Percentiles rank a stretch among this genome's conserved stretches.
phyloP scores from a whole-genome alignment of 2,329 filamentous ascomycete species.

The Boeremia exigua region DNA sequence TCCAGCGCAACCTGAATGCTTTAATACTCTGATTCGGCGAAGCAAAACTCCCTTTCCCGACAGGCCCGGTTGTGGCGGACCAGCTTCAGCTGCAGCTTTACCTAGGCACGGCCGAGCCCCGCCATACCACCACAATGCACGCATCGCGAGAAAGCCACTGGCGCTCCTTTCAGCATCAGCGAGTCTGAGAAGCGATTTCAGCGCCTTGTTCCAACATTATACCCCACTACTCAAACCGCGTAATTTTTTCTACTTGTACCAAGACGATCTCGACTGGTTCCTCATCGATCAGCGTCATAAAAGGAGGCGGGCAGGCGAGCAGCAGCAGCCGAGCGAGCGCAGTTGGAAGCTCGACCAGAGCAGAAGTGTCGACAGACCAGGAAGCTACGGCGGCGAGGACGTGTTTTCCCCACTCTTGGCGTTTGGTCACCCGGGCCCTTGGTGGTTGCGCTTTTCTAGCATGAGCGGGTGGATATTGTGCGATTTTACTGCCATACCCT shows the following conservation, averaged over 20 bases:
- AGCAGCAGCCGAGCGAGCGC: background rate
- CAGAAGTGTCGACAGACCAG: constrained; percentile 2
- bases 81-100: background rate
- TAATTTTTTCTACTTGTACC: constrained; percentile 29
- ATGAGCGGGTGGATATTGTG: constrained; percentile 18
- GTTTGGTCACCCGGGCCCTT: background rate
- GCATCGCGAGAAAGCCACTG: background rate
- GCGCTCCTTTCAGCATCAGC: constrained; percentile 1
- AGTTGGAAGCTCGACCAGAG: background rate
- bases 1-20: constrained; percentile 59
- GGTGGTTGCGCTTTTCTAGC: constrained; percentile 13
- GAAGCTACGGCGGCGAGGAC: background rate
- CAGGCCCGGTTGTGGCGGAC: background rate
- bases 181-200: background rate
- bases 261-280: constrained; percentile 32
- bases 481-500: background rate
- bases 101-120: background rate
- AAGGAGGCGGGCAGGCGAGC: constrained; percentile 19
- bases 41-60: background rate
- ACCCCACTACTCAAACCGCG: constrained; percentile 33
- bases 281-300: constrained; percentile 9
- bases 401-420: constrained; percentile 7
- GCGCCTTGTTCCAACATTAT: constrained; percentile 32
- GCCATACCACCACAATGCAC: background rate
- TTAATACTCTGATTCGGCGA: constrained; percentile 50